phyloP scores from a whole-genome alignment of 139 green algal genomes.

The Chlorella sorokiniana region DNA sequence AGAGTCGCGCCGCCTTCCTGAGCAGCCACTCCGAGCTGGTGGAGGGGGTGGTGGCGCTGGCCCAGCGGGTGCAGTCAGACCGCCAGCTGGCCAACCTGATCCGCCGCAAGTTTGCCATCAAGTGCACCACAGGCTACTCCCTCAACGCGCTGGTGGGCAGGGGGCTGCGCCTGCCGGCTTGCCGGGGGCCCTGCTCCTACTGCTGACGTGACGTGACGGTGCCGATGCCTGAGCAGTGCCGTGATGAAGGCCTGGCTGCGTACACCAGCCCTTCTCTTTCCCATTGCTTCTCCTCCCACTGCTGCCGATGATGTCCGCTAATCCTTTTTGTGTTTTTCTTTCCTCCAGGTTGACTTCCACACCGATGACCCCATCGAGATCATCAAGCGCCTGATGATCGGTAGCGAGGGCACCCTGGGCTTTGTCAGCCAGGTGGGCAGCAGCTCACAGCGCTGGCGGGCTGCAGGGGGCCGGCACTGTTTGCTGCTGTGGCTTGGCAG shows the following conservation, averaged over 20 bases:
- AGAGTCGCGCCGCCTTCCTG: slow-evolving; percentile 76
- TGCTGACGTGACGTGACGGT: too few species aligned
- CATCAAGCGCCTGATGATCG: slow-evolving; percentile 95
- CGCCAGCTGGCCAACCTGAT: slow-evolving; percentile 88
- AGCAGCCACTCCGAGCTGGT: slow-evolving; percentile 76
- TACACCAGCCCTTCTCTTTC: not conserved
- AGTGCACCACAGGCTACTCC: slow-evolving; percentile 96
- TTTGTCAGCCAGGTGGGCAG: slow-evolving; percentile 74
- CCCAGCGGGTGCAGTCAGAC: slow-evolving; percentile 74
- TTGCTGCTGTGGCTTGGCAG: too few species aligned
- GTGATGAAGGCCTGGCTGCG: too few species aligned
- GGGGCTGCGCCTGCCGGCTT: not conserved
- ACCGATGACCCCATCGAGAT: slow-evolving; percentile 93
- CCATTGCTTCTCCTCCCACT: too few species aligned
- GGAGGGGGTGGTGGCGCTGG: slow-evolving; percentile 78
- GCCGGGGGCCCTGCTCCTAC: too few species aligned
- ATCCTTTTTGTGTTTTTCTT: not conserved
- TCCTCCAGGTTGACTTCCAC: slow-evolving; percentile 44
- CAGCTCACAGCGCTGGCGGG: too few species aligned
- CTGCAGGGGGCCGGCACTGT: too few species aligned
- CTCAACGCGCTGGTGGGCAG: slow-evolving; percentile 82
- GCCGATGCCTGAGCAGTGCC: too few species aligned
- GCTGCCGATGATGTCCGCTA: too few species aligned
- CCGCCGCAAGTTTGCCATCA: slow-evolving; percentile 97
- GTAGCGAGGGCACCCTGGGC: slow-evolving; percentile 91